These are phyloP conservation scores for Balakata baccata DNA, from an alignment of 345 rosid genomes.

Conservation along the genomic window DNA sequence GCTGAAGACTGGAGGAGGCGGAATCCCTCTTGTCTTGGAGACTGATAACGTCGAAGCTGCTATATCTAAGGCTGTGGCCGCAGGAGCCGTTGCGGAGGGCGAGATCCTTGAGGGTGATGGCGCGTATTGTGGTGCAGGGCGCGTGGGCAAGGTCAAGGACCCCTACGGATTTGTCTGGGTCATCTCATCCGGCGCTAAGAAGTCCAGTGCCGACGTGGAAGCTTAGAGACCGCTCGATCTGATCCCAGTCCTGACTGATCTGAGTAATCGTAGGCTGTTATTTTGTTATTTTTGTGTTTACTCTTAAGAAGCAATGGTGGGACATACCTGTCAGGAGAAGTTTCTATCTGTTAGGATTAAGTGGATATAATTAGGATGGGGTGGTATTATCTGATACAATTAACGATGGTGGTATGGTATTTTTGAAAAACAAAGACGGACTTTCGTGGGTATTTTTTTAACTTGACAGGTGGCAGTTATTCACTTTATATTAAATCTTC, in stretches of 20 bases:
- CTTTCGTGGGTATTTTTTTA: not conserved
- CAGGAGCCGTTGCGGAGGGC: conserved; percentile 59
- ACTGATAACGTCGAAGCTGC: conserved; percentile 67
- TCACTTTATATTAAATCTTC: not conserved
- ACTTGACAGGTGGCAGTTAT: not conserved
- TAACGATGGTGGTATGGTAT: not conserved
- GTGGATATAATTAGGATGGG: not conserved
- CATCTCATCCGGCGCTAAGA: conserved; percentile 46
- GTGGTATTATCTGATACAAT: not conserved
- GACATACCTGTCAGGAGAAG: not conserved
- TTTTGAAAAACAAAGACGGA: not conserved
- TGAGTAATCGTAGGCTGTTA: not conserved
- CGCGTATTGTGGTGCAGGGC: conserved; percentile 41
- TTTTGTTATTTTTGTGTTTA: not conserved
- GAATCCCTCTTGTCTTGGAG: conserved; percentile 45
- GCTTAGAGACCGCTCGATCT: conserved; percentile 41
- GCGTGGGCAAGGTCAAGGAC: conserved; percentile 67
- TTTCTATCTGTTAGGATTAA: not conserved
- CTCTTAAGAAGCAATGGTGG: not conserved
- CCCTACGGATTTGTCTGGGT: conserved; percentile 78
- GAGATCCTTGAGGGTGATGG: conserved; percentile 44
- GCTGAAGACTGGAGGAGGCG: conserved; percentile 30
- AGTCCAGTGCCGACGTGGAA: conserved; percentile 34
- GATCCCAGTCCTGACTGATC: conserved; percentile 11
- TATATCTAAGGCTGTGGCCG: conserved; percentile 56